Percentiles rank a stretch among this genome's conserved stretches.
Evolutionary conservation across 140 eudicot species (phyloP).

Genomic region (Cichorium intybus): DNA sequence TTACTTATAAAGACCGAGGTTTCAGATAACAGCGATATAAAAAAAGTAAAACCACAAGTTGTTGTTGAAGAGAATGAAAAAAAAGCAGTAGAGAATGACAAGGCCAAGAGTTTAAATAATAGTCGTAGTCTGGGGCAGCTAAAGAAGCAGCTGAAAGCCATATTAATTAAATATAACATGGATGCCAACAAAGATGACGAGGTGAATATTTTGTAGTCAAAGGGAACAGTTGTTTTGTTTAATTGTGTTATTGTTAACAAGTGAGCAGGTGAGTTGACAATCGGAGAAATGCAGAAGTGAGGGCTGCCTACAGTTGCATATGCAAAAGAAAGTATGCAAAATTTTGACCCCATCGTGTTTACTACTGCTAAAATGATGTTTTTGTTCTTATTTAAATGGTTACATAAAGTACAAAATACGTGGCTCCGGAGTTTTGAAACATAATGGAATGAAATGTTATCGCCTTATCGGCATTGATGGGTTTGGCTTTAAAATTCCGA

Average conservation of each 20-base stretch:
- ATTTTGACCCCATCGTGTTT: constrained; percentile 3
- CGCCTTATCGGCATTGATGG: too few relatives aligned
- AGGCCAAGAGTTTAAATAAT: constrained; percentile 6
- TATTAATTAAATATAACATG: constrained; percentile 4
- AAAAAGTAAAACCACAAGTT: neutral
- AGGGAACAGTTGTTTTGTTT: too few relatives aligned
- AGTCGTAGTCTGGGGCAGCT: constrained; percentile 8
- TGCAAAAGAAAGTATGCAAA: neutral
- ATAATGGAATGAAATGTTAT: neutral
- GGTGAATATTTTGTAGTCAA: neutral
- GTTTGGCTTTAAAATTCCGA: too few relatives aligned
- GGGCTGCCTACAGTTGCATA: neutral
- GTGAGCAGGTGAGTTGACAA: constrained; percentile 2
- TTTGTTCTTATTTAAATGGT: neutral
- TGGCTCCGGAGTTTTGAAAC: neutral
- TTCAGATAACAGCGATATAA: neutral
- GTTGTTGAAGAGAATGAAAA: neutral
- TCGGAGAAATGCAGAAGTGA: neutral
- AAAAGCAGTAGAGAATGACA: neutral
- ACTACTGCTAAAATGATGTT: neutral
- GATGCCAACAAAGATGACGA: constrained; percentile 14
- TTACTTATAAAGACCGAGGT: neutral
- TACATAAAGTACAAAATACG: neutral
- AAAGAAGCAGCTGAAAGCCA: constrained; percentile 24
- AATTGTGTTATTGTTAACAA: neutral